Base-by-base conservation (phyloP, 805 yeast genomes). In the Candida tammaniensis region DNA sequence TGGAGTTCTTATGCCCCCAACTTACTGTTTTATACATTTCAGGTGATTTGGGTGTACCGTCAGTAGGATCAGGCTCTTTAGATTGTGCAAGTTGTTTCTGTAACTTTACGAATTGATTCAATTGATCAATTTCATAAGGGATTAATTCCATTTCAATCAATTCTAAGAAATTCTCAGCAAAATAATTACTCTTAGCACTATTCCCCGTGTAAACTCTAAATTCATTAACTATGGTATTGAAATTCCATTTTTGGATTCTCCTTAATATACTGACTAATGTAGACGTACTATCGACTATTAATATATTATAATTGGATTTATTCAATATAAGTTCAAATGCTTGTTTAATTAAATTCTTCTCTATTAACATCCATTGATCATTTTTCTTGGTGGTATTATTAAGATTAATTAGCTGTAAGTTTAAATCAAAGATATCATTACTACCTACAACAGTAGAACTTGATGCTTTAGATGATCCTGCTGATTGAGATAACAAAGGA, bases 201-300 rank as follows among this genome's bases (percentile, higher is more conserved):
- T 86, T 70, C 1, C 70, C 70, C 7, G 62, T 55, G 56, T 78
- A 85, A 7, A 85, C 68, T 34, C 96, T 67, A 58, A 87, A 93
- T 55, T 91, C 98, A 48, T 82, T 82, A 15, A 88, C 74, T 4
- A 91, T 78, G 13, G 94, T 81, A 16, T 89, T 78, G 52, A 83
- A 82, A 47, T 80, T 82, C 98, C 97, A 91, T 59, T 83, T 83
- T 57, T 86, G 93, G 24, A 89, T 68, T 53, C 82, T 80, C 33
- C 98, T 68, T 21, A 93, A 60, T 2, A 89, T 67, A 0, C 97
- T 96, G 8, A 87, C 76, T 13, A 89, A 70, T 9, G 93, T 77
- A 39, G 83, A 81, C 5, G 89, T 80, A 24, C 83, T 75, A 52
- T 93, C 98, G 15, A 93, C 78, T 10, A 91, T 56, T 28, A 91